Evolutionary conservation across 768 basidiomycete species (phyloP), one percentile per base, ranked within the genome.

Genomic region (Lactarius evosmus): DNA sequence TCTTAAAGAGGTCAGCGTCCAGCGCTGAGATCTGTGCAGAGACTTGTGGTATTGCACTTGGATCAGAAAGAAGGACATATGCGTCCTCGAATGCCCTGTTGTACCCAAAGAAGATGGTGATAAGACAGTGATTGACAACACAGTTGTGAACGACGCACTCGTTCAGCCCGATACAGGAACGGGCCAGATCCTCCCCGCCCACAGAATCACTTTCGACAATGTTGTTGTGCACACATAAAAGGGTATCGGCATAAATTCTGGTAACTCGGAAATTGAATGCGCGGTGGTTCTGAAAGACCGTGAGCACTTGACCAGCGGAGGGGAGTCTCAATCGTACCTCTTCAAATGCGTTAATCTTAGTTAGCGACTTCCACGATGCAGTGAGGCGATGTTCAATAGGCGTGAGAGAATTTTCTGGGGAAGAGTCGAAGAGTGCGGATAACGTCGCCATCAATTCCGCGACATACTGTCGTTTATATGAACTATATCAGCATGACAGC

Each of bases 171-270:
- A 16, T 27, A 44, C 62, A 63, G 16, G 57, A 41, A 3, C 41
- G 27, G 22, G 16, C 14, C 25, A 63, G 52, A 46, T 63, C 41
- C 29, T 29, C 12, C 27, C 14, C 32, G 14, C 52, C 57, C 19
- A 49, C 36, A 14, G 29, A 51, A 22, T 32, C 57, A 16, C 40
- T 53, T 46, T 38, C 52, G 16, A 59, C 27, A 27, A 63, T 30
- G 32, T 59, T 57, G 33, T 49, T 59, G 19, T 63, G 62, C 11
- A 53, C 57, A 30, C 57, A 63, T 30, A 58, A 57, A 8, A 63
- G 57, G 8, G 62, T 54, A 27, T 59, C 33, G 3, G 51, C 62
- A 17, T 41, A 63, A 30, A 52, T 58, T n/a, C 40, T 33, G 14
- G 62, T 53, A 3, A 51, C 27, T 41, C 57, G 56, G 3, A 58